phyloP scores from a whole-genome alignment of 164 flowering plant genomes.

The Vitis cinerea region DNA sequence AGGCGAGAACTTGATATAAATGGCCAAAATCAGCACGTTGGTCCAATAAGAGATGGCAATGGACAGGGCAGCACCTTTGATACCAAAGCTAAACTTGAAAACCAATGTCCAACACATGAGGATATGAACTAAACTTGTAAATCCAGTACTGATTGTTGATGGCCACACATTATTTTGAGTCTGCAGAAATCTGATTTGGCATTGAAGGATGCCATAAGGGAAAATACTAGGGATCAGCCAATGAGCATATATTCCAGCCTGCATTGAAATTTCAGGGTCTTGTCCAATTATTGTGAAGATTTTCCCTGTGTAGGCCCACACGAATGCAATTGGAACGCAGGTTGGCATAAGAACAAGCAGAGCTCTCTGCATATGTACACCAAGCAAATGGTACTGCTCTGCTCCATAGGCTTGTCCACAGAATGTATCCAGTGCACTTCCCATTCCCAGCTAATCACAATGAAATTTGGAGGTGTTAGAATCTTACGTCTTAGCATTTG shows the following conservation, averaged over 20 bases:
- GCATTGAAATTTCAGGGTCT: constrained; percentile 11
- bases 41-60: constrained; percentile 26
- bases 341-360: constrained; percentile 13
- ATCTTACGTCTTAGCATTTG: too few relatives aligned
- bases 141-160: constrained; percentile 18
- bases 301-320: constrained; percentile 14
- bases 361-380: constrained; percentile 24
- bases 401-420: constrained; percentile 33
- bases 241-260: constrained; percentile 20
- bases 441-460: constrained; percentile 23
- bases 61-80: constrained; percentile 26
- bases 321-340: constrained; percentile 14
- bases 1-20: constrained; percentile 25
- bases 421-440: constrained; percentile 22
- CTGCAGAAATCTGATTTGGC: constrained; percentile 24
- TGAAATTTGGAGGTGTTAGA: too few relatives aligned
- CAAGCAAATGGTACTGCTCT: constrained; percentile 20
- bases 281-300: constrained; percentile 15
- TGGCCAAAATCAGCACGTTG: constrained; percentile 18
- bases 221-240: constrained; percentile 28
- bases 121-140: constrained; percentile 16
- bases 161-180: constrained; percentile 15
- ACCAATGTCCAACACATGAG: constrained; percentile 20
- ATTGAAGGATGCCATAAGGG: constrained; percentile 26
- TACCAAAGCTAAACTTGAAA: constrained; percentile 12